Conservation (phyloP, 345 rosid genomes). For the Rhodamnia argentea region DNA sequence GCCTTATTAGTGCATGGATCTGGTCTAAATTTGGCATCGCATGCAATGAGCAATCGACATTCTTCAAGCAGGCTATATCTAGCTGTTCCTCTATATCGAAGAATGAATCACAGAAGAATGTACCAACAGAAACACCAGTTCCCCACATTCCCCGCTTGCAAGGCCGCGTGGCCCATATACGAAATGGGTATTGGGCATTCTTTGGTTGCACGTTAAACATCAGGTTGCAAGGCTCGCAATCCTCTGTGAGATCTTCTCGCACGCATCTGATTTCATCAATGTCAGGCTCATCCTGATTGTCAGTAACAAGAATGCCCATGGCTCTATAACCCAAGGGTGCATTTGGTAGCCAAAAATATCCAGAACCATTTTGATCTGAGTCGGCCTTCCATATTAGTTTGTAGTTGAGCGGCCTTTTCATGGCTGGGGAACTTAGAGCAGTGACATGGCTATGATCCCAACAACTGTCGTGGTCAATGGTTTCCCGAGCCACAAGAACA, state of each 20-base stretch:
- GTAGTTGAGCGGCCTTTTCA: conserved; percentile 50
- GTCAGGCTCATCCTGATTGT: conserved; percentile 34
- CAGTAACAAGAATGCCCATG: conserved; percentile 67
- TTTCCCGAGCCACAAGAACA: conserved; percentile 51
- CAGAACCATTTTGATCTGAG: conserved; percentile 21
- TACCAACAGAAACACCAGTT: conserved; percentile 73
- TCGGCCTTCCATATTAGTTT: conserved; percentile 42
- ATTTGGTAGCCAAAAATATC: conserved; percentile 81
- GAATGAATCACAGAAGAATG: conserved; percentile 57
- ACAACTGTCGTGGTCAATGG: conserved; percentile 2
- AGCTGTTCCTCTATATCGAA: conserved; percentile 21
- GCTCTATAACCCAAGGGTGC: conserved; percentile 77
- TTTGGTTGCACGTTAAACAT: conserved; percentile 28
- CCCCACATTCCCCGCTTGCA: conserved; percentile 60
- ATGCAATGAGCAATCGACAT: conserved; percentile 34
- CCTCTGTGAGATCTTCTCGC: conserved; percentile 71
- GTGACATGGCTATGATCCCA: not conserved
- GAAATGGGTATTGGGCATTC: conserved; percentile 22
- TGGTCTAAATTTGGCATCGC: conserved; percentile 88
- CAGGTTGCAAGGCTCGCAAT: conserved; percentile 50
- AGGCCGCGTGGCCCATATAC: conserved; percentile 60
- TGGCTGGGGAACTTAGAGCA: conserved; percentile 16
- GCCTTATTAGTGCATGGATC: conserved; percentile 51
- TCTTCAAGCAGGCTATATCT: conserved; percentile 70
- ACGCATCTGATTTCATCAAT: conserved; percentile 63